phyloP scores from a whole-genome alignment of 345 rosid species.

The Citrus glauca region DNA sequence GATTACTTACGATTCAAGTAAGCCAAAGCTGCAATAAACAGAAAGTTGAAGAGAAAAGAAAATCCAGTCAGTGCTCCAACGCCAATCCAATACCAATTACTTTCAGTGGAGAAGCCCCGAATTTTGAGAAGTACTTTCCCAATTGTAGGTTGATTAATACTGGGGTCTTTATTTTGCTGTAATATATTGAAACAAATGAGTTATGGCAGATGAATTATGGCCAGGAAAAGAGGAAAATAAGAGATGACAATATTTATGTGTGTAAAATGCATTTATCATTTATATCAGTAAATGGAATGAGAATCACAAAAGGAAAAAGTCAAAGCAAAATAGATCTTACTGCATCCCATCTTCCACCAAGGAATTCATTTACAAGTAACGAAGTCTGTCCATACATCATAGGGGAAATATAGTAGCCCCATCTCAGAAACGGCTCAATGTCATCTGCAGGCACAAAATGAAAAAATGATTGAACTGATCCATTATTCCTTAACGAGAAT shows the following conservation, averaged over 20 bases:
- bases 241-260: background rate
- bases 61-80: slow-evolving; percentile 69
- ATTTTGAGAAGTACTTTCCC: slow-evolving; percentile 64
- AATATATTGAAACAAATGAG: slow-evolving; percentile 14
- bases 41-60: slow-evolving; percentile 70
- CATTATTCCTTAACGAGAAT: background rate
- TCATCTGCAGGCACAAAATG: slow-evolving; percentile 47
- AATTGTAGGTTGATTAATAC: slow-evolving; percentile 49
- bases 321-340: slow-evolving; percentile 36
- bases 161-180: slow-evolving; percentile 54
- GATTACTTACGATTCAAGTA: slow-evolving; percentile 71
- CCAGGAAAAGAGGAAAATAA: background rate
- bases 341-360: slow-evolving; percentile 69
- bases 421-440: slow-evolving; percentile 63
- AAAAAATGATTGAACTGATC: background rate
- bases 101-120: slow-evolving; percentile 66
- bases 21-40: slow-evolving; percentile 62
- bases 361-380: slow-evolving; percentile 79
- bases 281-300: too few relatives aligned
- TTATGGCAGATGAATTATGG: background rate
- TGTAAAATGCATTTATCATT: background rate
- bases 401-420: slow-evolving; percentile 85
- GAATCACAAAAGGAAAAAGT: background rate
- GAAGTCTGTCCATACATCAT: slow-evolving; percentile 99
- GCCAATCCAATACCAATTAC: slow-evolving; percentile 79